These are phyloP conservation scores for Solanum aculeatissimum DNA, from an alignment of 305 asterid genomes.

Conservation along the genomic window DNA sequence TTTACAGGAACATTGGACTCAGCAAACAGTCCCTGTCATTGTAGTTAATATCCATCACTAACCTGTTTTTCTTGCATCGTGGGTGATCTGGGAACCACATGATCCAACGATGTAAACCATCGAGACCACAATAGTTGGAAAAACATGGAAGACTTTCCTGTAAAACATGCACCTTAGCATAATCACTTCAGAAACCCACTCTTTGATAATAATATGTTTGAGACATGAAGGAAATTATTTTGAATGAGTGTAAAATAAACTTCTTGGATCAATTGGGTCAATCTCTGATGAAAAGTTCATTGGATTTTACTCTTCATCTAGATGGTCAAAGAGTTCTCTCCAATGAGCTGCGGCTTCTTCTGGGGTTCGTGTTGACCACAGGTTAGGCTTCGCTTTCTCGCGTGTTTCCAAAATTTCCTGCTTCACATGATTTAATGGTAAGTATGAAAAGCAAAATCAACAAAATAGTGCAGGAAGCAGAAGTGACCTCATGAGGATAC, in stretches of 20 bases:
- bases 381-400: conserved; percentile 43
- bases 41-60: neutral
- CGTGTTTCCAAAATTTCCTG: conserved; percentile 64
- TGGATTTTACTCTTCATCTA: conserved; percentile 18
- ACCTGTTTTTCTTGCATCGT: neutral
- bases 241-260: neutral
- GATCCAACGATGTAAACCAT: neutral
- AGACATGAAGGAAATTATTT: neutral
- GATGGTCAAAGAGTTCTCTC: conserved; percentile 44
- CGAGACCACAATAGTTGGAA: neutral
- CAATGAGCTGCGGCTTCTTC: conserved; percentile 53
- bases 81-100: neutral
- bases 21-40: neutral
- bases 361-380: conserved; percentile 62
- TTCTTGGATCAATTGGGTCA: neutral
- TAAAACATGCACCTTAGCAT: neutral
- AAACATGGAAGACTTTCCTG: neutral
- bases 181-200: neutral
- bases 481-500: neutral
- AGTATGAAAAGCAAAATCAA: neutral
- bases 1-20: neutral
- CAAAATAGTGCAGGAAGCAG: neutral
- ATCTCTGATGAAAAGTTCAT: neutral
- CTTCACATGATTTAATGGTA: conserved; percentile 6
- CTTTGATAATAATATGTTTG: neutral